Conservation (phyloP, 331 rosid genomes). For the Ulmus americana region DNA sequence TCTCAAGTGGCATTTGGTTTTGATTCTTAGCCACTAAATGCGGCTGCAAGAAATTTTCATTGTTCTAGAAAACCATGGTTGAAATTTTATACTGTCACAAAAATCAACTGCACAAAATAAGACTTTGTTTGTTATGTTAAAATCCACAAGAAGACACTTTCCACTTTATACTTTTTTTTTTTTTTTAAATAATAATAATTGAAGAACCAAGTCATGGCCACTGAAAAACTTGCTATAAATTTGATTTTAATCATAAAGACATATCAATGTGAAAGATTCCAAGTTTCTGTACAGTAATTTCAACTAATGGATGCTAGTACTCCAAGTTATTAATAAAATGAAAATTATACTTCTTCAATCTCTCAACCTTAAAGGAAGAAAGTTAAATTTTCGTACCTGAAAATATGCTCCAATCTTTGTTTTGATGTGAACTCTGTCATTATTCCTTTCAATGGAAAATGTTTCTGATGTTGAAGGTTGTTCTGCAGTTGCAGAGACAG, state of each 20-base stretch:
- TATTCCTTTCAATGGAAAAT: slow-evolving; percentile 52
- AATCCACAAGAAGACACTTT: too few species aligned
- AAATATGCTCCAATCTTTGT: slow-evolving; percentile 49
- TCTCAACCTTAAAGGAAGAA: slow-evolving; percentile 11
- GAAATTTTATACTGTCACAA: neutral
- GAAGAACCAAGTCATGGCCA: neutral
- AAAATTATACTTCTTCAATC: slow-evolving; percentile 9
- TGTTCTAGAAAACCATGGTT: neutral
- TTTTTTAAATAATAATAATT: neutral
- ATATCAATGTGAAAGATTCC: too few species aligned
- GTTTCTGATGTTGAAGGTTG: slow-evolving; percentile 49
- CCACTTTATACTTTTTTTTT: neutral
- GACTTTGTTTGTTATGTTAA: neutral
- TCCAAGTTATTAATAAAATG: neutral
- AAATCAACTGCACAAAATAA: neutral
- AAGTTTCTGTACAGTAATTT: too few species aligned
- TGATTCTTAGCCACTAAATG: neutral
- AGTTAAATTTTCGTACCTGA: slow-evolving; percentile 44
- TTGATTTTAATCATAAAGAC: too few species aligned
- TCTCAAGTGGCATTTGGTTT: slow-evolving; percentile 12
- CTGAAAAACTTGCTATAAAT: neutral
- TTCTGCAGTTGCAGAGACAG: slow-evolving; percentile 54
- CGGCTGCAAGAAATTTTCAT: slow-evolving; percentile 5
- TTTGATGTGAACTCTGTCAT: slow-evolving; percentile 60
- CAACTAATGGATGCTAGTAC: too few species aligned